Conservation (phyloP, 2,329 filamentous ascomycete species). For the Claviceps monticola region DNA sequence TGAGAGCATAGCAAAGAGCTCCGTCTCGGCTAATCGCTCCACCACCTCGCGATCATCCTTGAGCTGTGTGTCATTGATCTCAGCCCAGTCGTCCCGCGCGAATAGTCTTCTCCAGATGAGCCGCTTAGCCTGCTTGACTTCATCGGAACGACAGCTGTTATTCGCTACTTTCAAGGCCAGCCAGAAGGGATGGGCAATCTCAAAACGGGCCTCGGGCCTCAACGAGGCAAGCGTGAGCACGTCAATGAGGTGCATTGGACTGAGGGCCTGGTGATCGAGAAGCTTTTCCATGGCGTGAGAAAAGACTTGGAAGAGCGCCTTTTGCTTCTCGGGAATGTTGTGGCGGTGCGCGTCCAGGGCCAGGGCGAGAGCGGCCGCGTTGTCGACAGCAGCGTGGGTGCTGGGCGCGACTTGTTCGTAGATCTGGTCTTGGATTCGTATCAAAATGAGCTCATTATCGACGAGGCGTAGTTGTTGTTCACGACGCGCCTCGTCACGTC, state of each 20-base stretch:
- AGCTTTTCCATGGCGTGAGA: conserved; percentile 56
- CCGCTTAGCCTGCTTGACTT: conserved; percentile 42
- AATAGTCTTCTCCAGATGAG: conserved; percentile 80
- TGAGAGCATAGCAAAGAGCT: conserved; percentile 53
- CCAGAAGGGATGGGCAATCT: conserved; percentile 58
- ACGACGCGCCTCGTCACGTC: conserved; percentile 21
- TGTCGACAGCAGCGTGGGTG: conserved; percentile 62
- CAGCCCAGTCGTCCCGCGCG: conserved; percentile 72
- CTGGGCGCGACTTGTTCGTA: conserved; percentile 57
- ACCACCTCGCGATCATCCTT: conserved; percentile 58
- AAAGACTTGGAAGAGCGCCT: conserved; percentile 57
- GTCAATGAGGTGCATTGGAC: conserved; percentile 53
- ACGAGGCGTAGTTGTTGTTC: conserved; percentile 37
- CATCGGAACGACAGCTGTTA: conserved; percentile 39
- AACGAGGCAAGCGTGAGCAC: conserved; percentile 60
- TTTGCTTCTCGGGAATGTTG: conserved; percentile 42
- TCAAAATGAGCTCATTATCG: conserved; percentile 51
- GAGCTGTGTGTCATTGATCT: conserved; percentile 62
- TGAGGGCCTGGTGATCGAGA: conserved; percentile 57
- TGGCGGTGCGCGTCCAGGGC: conserved; percentile 54
- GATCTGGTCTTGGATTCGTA: conserved; percentile 67
- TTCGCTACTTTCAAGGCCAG: conserved; percentile 52
- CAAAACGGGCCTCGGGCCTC: conserved; percentile 32
- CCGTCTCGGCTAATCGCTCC: conserved; percentile 47
- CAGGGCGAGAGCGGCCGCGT: conserved; percentile 62